phyloP scores from a whole-genome alignment of 1,284 basidiomycete genomes.

The Laetiporus sulphureus region DNA sequence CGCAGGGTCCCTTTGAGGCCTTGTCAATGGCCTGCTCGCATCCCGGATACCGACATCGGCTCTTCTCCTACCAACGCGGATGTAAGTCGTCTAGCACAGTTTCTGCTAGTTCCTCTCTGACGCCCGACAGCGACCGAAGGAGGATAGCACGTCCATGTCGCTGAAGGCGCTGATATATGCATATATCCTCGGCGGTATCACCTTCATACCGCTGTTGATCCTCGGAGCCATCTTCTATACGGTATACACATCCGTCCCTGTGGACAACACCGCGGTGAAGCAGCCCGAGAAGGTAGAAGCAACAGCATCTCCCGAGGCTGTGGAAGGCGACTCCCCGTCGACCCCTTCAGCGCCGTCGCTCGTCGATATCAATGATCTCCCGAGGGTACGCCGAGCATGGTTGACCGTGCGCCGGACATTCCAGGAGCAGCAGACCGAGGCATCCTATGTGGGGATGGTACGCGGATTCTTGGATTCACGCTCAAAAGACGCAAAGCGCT shows the following conservation, averaged over 20 bases:
- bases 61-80: too few relatives aligned
- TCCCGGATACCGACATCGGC: too few relatives aligned
- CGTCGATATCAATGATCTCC: conserved; percentile 48
- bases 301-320: neutral
- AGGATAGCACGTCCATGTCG: conserved; percentile 35
- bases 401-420: conserved; percentile 81
- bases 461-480: conserved; percentile 68
- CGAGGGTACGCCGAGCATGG: conserved; percentile 75
- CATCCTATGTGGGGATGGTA: conserved; percentile 64
- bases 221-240: conserved; percentile 50
- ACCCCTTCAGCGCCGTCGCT: conserved; percentile 18
- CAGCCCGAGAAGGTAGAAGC: conserved; percentile 22
- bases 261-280: conserved; percentile 39
- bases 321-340: conserved; percentile 17
- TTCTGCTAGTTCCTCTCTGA: too few relatives aligned
- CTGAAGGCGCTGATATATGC: conserved; percentile 66
- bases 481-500: conserved; percentile 71
- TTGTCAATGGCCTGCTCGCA: too few relatives aligned
- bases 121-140: neutral
- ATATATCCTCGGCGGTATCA: conserved; percentile 83
- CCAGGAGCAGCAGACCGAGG: conserved; percentile 53
- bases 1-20: too few relatives aligned
- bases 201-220: conserved; percentile 74
- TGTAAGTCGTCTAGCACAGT: too few relatives aligned
- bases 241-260: conserved; percentile 73